Base-by-base conservation (phyloP, 2,329 filamentous ascomycete species). In the Hypoxylon sp. region DNA sequence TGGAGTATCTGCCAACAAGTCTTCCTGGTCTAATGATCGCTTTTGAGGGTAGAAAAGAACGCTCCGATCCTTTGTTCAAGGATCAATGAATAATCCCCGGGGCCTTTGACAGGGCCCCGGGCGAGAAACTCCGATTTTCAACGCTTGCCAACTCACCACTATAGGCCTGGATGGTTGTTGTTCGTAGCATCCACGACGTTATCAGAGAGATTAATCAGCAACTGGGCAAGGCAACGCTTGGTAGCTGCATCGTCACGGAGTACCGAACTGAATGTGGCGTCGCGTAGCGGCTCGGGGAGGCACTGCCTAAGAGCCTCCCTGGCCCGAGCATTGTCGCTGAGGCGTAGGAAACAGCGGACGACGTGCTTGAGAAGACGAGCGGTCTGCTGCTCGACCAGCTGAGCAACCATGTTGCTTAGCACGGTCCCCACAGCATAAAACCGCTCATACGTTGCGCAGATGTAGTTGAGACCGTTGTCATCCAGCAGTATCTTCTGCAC, bases 351-450 rank as follows among this genome's bases (percentile, higher is more conserved):
- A 78, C 95, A 99, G 67, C 95, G 84, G 27, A 99, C 95, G 55
- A 99, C 95, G 73, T 99, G 95, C 83, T 99, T 99, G 20, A 99
- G 85, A 42, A 99, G 82, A 48, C 95, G 85, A 24, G 96, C 95
- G 1, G 95, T 99, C 78, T 99, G 95, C 72, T 97, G 94, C 76
- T 99, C 95, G 33, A 98, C 95, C 31, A 99, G 84, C 78, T 98
- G 94, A 49, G 90, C 92, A 55, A 99, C 95, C 95, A 99, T 99
- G 73, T 98, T 99, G 79, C 92, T 97, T 33, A 99, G 81, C 4
- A 99, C 95, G 1, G 95, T 99, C 4, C 95, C 95, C 4, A 99
- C 95, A 6, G 95, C 95, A 69, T 98, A 99, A 77, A 99, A 99
- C 17, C 95, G 86, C 80, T 99, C 95, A 70, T 99, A 99, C 0